Evolutionary conservation across 208 protist genomes (phyloP).

Genomic region (Leishmania mexicana): DNA sequence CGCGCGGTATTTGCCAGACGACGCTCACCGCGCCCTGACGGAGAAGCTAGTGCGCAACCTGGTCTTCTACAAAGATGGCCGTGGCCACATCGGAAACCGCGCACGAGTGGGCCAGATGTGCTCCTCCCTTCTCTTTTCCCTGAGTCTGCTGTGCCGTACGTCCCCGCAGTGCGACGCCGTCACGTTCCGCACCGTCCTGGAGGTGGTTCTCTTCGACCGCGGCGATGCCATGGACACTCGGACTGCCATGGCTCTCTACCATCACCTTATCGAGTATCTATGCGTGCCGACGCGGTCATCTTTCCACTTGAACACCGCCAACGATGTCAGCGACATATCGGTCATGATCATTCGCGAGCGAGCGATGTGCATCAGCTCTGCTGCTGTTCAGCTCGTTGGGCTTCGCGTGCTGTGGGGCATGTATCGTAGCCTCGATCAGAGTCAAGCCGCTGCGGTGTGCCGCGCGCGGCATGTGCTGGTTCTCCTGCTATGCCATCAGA

Average conservation of each 20-base stretch:
- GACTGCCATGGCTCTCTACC: slow-evolving; percentile 57
- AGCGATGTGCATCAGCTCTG: slow-evolving; percentile 36
- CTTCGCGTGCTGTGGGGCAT: slow-evolving; percentile 71
- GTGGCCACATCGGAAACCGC: slow-evolving; percentile 35
- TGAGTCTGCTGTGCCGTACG: slow-evolving; percentile 54
- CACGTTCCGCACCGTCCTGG: slow-evolving; percentile 49
- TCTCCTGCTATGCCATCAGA: slow-evolving; percentile 27
- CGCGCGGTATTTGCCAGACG: slow-evolving; percentile 21
- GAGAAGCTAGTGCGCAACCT: slow-evolving; percentile 51
- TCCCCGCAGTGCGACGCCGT: slow-evolving; percentile 52
- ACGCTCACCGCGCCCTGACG: slow-evolving; percentile 18
- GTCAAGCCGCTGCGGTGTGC: slow-evolving; percentile 54
- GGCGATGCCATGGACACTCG: slow-evolving; percentile 27
- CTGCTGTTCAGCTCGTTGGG: slow-evolving; percentile 44
- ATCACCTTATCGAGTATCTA: slow-evolving; percentile 56
- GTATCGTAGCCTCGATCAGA: slow-evolving; percentile 54
- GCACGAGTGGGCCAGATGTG: slow-evolving; percentile 52
- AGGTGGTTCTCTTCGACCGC: slow-evolving; percentile 59
- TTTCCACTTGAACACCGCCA: slow-evolving; percentile 27
- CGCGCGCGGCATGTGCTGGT: slow-evolving; percentile 65
- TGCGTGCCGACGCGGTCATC: slow-evolving; percentile 40
- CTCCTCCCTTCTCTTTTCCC: slow-evolving; percentile 52
- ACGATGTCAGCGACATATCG: slow-evolving; percentile 32
- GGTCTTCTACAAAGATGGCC: slow-evolving; percentile 42
- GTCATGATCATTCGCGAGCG: slow-evolving; percentile 42